Conservation (phyloP, 345 rosid species). For the Citrus cavaleriei region DNA sequence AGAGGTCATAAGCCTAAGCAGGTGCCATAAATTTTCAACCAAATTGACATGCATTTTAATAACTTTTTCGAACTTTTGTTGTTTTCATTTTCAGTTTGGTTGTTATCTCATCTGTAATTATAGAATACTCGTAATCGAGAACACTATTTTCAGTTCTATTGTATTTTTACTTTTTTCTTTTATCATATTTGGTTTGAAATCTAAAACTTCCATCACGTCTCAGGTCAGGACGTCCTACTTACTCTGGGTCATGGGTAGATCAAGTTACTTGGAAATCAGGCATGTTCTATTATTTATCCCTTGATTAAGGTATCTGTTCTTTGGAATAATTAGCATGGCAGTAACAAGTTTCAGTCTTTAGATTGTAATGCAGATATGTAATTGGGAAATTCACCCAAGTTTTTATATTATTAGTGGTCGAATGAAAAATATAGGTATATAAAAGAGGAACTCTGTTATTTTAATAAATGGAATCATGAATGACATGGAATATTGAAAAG, state of each 20-base stretch:
- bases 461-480: not conserved
- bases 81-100: not conserved
- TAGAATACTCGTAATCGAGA: not conserved
- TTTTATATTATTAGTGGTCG: not conserved
- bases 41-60: constrained; percentile 10
- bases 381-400: not conserved
- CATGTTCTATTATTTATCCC: constrained; percentile 23
- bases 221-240: constrained; percentile 86
- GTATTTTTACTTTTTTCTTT: not conserved
- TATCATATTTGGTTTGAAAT: not conserved
- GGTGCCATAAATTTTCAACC: constrained; percentile 35
- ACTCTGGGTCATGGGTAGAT: constrained; percentile 73
- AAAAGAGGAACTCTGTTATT: not conserved
- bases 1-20: constrained; percentile 85
- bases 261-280: constrained; percentile 90
- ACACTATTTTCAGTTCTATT: not conserved
- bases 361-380: not conserved
- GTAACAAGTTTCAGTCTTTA: not conserved
- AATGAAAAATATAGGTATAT: not conserved
- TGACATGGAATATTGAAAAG: not conserved
- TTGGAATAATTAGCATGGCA: not conserved
- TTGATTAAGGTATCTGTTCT: not conserved
- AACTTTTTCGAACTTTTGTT: not conserved
- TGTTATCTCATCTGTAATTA: not conserved
- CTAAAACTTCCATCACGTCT: constrained; percentile 8